phyloP scores from a whole-genome alignment of 2,329 filamentous ascomycete genomes.

The Claviceps digitariae region DNA sequence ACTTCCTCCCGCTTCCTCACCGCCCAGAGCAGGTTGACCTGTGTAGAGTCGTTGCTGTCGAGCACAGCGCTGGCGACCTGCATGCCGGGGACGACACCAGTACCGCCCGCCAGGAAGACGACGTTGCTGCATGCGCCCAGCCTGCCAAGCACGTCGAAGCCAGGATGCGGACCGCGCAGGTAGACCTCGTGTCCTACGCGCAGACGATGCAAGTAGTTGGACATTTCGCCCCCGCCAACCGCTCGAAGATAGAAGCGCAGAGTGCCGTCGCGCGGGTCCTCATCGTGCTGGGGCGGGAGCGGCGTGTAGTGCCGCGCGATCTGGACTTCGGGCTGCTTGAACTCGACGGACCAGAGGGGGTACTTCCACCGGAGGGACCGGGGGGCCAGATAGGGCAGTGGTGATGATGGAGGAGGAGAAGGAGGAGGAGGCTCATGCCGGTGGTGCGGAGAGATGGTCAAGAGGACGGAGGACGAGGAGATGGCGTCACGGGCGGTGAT shows the following conservation, averaged over 20 bases:
- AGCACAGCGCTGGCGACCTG: conserved; percentile 59
- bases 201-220: conserved; percentile 60
- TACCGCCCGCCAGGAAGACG: conserved; percentile 82
- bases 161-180: conserved; percentile 64
- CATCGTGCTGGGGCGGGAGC: conserved; percentile 41
- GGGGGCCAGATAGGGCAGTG: conserved; percentile 15
- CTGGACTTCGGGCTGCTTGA: conserved; percentile 89
- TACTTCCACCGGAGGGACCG: conserved; percentile 19
- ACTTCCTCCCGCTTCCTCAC: conserved; percentile 46
- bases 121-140: conserved; percentile 29
- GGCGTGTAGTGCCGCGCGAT: conserved; percentile 89
- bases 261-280: conserved; percentile 22
- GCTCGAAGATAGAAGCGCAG: conserved; percentile 68
- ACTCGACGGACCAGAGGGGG: conserved; percentile 76
- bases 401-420: no score
- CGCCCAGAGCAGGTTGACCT: conserved; percentile 71
- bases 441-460: conserved; percentile 42
- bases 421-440: conserved; percentile 11
- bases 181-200: conserved; percentile 51
- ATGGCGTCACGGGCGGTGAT: conserved; percentile 48
- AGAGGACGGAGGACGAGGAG: conserved; percentile 54
- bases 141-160: conserved; percentile 37
- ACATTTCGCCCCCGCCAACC: conserved; percentile 72
- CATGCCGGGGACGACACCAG: conserved; percentile 79
- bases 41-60: conserved; percentile 17